Evolutionary conservation across 2,329 filamentous ascomycete species (phyloP).

Genomic region (Amesomyces nigricolor): DNA sequence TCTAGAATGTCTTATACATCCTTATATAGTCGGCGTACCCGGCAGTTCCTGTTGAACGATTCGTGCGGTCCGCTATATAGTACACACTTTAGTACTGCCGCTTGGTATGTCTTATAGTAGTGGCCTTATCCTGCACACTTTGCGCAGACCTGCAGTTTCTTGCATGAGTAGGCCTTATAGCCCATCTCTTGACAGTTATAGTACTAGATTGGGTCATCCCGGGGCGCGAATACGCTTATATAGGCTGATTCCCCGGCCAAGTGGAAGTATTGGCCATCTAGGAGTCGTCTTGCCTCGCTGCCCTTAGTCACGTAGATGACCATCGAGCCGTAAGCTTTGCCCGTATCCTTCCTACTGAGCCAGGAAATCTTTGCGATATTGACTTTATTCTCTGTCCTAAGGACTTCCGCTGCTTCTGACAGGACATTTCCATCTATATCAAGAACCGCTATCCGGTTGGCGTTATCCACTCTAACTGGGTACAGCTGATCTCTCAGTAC

Average conservation of each 20-base stretch:
- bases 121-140: not conserved
- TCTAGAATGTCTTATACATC: too few species aligned
- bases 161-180: too few species aligned
- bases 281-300: constrained; percentile 2
- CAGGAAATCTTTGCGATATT: too few species aligned
- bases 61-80: not conserved
- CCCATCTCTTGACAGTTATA: not conserved
- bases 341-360: too few species aligned
- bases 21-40: too few species aligned
- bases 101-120: not conserved
- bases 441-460: too few species aligned
- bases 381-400: too few species aligned
- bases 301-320: constrained; percentile 1
- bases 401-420: too few species aligned
- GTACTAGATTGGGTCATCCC: not conserved
- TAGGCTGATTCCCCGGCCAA: constrained; percentile 3
- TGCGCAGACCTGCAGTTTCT: not conserved
- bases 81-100: not conserved
- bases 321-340: not conserved
- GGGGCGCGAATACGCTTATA: not conserved
- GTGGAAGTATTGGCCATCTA: not conserved
- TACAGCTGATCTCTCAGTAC: too few species aligned
- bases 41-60: too few species aligned
- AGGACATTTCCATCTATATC: too few species aligned
- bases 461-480: too few species aligned